These are phyloP conservation scores for Elaeis guineensis DNA, from an alignment of 176 grass and related monocot species.

Conservation along the genomic window DNA sequence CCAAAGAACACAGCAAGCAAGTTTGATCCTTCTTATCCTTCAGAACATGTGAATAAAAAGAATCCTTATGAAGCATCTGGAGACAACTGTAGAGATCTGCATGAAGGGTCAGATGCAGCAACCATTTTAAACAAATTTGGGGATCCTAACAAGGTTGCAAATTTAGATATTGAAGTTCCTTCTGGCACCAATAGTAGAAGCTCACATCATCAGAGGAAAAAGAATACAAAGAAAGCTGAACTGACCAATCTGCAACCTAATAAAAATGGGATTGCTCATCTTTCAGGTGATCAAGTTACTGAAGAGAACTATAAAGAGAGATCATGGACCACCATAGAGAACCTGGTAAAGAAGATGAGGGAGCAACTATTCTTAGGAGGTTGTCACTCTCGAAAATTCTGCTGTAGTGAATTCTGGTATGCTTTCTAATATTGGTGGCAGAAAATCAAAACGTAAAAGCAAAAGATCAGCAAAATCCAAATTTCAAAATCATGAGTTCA, in stretches of 20 bases:
- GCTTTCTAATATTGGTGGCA: slow-evolving; percentile 9
- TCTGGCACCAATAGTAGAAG: slow-evolving; percentile 26
- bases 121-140: neutral
- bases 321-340: neutral
- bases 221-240: slow-evolving; percentile 21
- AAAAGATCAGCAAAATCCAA: slow-evolving; percentile 32
- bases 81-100: slow-evolving; percentile 18
- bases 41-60: slow-evolving; percentile 17
- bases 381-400: slow-evolving; percentile 21
- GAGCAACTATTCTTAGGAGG: slow-evolving; percentile 6
- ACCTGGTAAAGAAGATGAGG: slow-evolving; percentile 19
- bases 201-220: slow-evolving; percentile 28
- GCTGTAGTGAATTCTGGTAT: slow-evolving; percentile 6
- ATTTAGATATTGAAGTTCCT: slow-evolving; percentile 13
- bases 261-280: slow-evolving; percentile 6
- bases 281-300: slow-evolving; percentile 14
- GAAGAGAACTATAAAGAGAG: slow-evolving; percentile 17
- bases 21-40: slow-evolving; percentile 21
- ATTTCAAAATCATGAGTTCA: slow-evolving; percentile 25
- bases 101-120: slow-evolving; percentile 15
- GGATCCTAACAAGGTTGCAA: slow-evolving; percentile 2
- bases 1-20: slow-evolving; percentile 6
- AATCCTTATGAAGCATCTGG: slow-evolving; percentile 19
- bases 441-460: slow-evolving; percentile 17
- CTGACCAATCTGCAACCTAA: slow-evolving; percentile 6